Evolutionary conservation across 176 grass and related monocot species (phyloP).

Genomic region (Coix lacrymajobi): DNA sequence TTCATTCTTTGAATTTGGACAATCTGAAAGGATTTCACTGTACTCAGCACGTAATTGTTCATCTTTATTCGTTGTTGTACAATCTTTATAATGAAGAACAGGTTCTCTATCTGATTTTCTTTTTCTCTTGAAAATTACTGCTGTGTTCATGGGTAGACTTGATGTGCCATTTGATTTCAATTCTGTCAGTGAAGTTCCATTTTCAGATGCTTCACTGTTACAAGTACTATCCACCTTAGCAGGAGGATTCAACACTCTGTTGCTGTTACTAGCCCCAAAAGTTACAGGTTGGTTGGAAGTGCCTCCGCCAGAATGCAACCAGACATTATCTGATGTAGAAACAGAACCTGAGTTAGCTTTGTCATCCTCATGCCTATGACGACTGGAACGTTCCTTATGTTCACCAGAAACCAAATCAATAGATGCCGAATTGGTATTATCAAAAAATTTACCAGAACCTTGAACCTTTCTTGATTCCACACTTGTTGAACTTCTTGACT

Average conservation of each 20-base stretch:
- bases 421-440: constrained; percentile 29
- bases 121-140: constrained; percentile 62
- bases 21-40: constrained; percentile 34
- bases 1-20: constrained; percentile 64
- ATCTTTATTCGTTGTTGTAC: constrained; percentile 28
- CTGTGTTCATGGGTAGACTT: constrained; percentile 35
- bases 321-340: constrained; percentile 27
- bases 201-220: constrained; percentile 47
- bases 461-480: constrained; percentile 43
- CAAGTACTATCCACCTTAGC: constrained; percentile 33
- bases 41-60: constrained; percentile 33
- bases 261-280: constrained; percentile 21
- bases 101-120: constrained; percentile 48
- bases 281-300: constrained; percentile 25
- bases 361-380: constrained; percentile 13
- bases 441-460: constrained; percentile 28
- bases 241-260: constrained; percentile 19
- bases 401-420: constrained; percentile 28
- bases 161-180: constrained; percentile 43
- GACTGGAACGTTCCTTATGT: constrained; percentile 14
- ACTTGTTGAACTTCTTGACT: constrained; percentile 44
- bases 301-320: constrained; percentile 25
- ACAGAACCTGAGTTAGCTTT: constrained; percentile 12
- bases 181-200: constrained; percentile 40
- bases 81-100: constrained; percentile 22